Base-by-base conservation (phyloP, 169 alveolate genomes). In the Plasmodium reichenowi region DNA sequence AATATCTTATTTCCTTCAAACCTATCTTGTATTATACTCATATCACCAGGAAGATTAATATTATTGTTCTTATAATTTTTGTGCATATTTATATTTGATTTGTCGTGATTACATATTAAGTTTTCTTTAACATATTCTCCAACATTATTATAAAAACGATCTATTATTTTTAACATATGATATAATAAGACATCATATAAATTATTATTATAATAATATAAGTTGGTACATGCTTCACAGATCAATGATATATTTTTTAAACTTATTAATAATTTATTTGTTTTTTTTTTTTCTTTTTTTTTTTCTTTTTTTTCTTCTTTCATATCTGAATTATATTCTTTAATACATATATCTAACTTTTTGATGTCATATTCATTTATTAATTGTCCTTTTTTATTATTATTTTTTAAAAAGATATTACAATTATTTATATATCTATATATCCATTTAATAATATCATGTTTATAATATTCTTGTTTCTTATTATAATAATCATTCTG, bases 361-460 rank as follows among this genome's bases (percentile, higher is more conserved):
- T 78, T 64, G 26, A 78, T 66, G n/a, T 78, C 89, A 13, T 52
- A 26, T 64, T 78, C 72, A 45, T n/a, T 47, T 26, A 64, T 43
- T 12, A 7, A 43, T 24, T 54, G 1, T 13, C 29, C 2, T 45
- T 52, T 64, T 12, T 63, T 43, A 7, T 52, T 8, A 13, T 58
- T 43, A 38, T 38, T 5, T 38, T 38, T 38, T 6, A 38, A 38
- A 58, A 78, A 78, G 6, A 56, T 8, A 9, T 66, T 64, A 5
- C 15, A 52, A 32, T 45, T 50, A 47, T 78, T 78, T 64, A 22
- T 78, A 66, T 13, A 78, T 45, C 89, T 20, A 15, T 78, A 78
- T 13, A 78, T n/a, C 89, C 89, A 78, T 8, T 78, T 78, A 20
- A 66, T 38, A 48, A 66, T 50, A 22, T 71, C 29, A 20, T 71